Evolutionary conservation across 768 basidiomycete species (phyloP), one percentile per base, ranked within the genome.

Genomic region (Psilocybe cyanescens): DNA sequence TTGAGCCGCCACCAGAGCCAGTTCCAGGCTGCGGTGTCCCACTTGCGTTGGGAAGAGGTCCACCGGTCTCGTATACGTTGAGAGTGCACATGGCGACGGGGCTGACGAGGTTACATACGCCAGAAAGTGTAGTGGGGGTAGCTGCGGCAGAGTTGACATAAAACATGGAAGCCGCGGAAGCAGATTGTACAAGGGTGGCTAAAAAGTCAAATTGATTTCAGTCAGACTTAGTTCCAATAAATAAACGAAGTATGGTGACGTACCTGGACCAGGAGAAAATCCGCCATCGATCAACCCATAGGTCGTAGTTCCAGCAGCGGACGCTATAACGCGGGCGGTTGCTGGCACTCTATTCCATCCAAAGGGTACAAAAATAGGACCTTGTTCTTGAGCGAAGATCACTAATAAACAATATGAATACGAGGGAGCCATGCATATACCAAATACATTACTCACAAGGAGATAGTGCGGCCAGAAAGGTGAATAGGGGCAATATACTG

Each of bases 281-380:
- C 63, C 65, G 11, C 28, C 30, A 51, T 69, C 68, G 19, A 67
- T 54, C 24, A 69, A 35, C 5, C 52, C 61, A 44, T 62, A 69
- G 2, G 66, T 67, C 3, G 68, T 69, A 8, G 64, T 64, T 17
- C 58, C 48, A 24, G 59, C 61, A 39, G 58, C 44, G 28, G 56
- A 56, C 9, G 64, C 59, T 3, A 69, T 12, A 12, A 56, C 51
- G 11, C 59, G 57, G 28, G 66, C 68, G 2, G 58, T 56, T 12
- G 53, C 41, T 8, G 68, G 68, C 3, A 58, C 33, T 39, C 58
- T 33, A 31, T 54, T 57, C 62, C 68, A 66, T 58, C 50, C 57
- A 28, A 69, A 69, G n/a, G 68, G 68, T 12, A 69, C 64, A 35
- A 66, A 69, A 33, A 69, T 69, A 31, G 68, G 66, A 11, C 49